Base-by-base conservation (phyloP, 352 stramenopile species). In the Phytophthora capsici region DNA sequence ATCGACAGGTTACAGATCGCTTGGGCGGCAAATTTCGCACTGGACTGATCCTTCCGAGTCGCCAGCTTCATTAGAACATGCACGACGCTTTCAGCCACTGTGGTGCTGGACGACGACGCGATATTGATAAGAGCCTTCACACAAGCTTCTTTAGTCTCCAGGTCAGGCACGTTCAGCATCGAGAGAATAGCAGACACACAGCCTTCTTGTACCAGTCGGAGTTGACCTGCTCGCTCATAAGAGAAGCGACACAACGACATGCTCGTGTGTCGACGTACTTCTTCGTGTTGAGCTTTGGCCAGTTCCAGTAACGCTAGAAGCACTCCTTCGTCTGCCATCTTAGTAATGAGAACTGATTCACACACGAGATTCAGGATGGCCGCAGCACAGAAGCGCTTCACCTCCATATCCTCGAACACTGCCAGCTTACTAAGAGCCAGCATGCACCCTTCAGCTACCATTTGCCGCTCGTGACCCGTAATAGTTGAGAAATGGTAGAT, bases 41-140 rank as follows among this genome's bases (percentile, higher is more conserved):
- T 88, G 20, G 71, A 37, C 5, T 62, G 62, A 50, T 95, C 85
- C 25, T 90, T 89, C 37, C 82, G 88, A 6, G 78, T 77, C 8
- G 84, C 85, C 23, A 93, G 84, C 37, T 92, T 92, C 53, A 91
- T 71, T 23, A 95, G 85, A 2, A 85, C 80, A 30, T 93, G 83
- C 10, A 93, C 83, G 51, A 93, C 86, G 16, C 78, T 92, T 47
- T 95, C 86, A 1, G 84, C 77, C 0, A 94, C 82, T 0, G 77
- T 52, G 0, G 78, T 57, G 20, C 81, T 82, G 2, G 83, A 90
- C 23, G 84, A 74, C 3, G 82, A 93, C 1, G 84, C 82, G 30
- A 94, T 91, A 66, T 94, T 94, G 61, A 94, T 87, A n/a, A 93
- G 73, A 7, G 86, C 75, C 56, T 93, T 94, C n/a, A 94, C 75